Base-by-base conservation (phyloP, 2,329 filamentous ascomycete genomes). In the Whalleya microplaca region DNA sequence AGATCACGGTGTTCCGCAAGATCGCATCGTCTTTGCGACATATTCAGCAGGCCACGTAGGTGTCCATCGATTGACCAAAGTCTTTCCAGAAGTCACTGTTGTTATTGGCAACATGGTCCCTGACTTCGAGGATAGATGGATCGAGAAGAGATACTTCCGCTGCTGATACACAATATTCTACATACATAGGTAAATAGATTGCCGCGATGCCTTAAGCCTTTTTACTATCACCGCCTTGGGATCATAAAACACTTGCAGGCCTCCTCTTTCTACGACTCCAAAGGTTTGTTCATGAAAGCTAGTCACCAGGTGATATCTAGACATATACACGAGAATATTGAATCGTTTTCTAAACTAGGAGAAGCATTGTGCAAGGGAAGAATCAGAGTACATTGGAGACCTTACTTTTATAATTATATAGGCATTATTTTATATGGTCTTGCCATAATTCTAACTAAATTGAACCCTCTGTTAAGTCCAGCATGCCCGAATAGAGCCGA, bases 111-210 rank as follows among this genome's bases (percentile, higher is more conserved):
- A 88, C 59, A 83, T 96, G 67, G 86, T 93, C 23, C 84, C 88
- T 53, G 92, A 96, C 65, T 85, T 89, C 59, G 91, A 97, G 74
- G 86, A 89, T 64, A 84, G 93, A 61, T 98, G 93, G 93, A 85
- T 97, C 45, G 94, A 97, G 78, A 87, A 85, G 71, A 86, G 87
- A 68, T 98, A 97, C 74, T 89, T 96, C 72, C 87, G 93, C n/a
- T 96, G 92, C 74, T 96, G 64, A 77, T 51, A 48, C 23, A 4
- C 23, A 32, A 59, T 18, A 54, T 45, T 29, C 53, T 59, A 55
- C 51, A 40, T 20, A 27, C 41, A 53, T 48, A 53, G 23, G 47
- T 27, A 49, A 42, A 52, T 49, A 54, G 41, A 41, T 57, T 43
- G 40, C 21, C 20, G 45, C 20, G 20, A 23, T 45, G 21, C 19